Base-by-base conservation (phyloP, 2,329 filamentous ascomycete genomes). In the Botrytis cinerea region DNA sequence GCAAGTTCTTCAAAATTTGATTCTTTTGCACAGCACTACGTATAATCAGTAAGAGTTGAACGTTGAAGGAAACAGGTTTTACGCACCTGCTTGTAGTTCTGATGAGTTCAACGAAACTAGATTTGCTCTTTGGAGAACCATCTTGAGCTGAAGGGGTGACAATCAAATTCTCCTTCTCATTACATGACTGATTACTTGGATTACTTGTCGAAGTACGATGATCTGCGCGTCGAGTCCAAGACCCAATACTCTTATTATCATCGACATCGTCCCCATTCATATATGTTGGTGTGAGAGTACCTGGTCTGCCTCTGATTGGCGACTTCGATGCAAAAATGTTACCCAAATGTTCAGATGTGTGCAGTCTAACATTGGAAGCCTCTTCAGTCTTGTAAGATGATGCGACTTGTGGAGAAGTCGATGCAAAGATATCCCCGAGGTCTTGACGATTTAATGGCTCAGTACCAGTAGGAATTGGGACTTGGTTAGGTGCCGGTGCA, bases 1-100 rank as follows among this genome's bases (percentile, higher is more conserved):
- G 75, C 76, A 81, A 80, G 60, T 78, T 79, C 54, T 81, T 80
- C 67, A 81, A 75, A 72, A 80, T 79, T 46, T 77, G 71, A n/a
- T 75, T 79, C 64, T 80, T 78, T 66, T 79, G 75, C n/a, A 79
- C 78, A 10, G 48, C 61, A 46, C 69, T 66, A 48, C 78, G 80
- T 48, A n/a, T 16, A 46, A 10, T 73, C 51, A 63, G 61, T 73
- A 64, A 73, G 62, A 28, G 35, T 43, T 43, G 25, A 20, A 18
- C 5, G 4, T 46, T 28, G 4, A 3, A 59, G 40, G 25, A 46
- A n/a, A 38, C 48, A 45, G 35, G 14, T 22, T 22, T 45, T 40
- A 62, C 76, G 74, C 78, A 80, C 79, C 73, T 78, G 74, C 74
- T 75, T 43, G 77, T 75, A 66, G 71, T 77, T 32, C 77, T 78